Conservation (phyloP, 2,329 filamentous ascomycete genomes). For the Aspergillus neotritici region DNA sequence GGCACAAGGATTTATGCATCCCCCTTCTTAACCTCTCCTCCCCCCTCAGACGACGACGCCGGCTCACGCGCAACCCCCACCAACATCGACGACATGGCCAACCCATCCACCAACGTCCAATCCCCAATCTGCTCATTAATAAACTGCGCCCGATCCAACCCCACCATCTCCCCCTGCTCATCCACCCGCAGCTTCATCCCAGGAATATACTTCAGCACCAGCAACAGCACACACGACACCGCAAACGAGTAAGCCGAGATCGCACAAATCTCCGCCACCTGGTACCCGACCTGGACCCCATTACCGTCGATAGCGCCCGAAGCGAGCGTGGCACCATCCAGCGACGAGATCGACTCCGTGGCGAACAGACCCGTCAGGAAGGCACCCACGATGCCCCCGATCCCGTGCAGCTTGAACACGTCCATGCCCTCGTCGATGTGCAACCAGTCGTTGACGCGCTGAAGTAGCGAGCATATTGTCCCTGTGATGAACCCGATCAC, state of each 20-base stretch:
- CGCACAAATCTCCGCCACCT: constrained; percentile 52
- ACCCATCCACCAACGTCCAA: constrained; percentile 36
- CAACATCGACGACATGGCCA: constrained; percentile 8
- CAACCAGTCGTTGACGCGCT: constrained; percentile 51
- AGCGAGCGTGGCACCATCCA: constrained; percentile 46
- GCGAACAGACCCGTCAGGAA: constrained; percentile 57
- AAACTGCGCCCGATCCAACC: constrained; percentile 52
- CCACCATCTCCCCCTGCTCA: constrained; percentile 52
- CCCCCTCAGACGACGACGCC: constrained; percentile 8
- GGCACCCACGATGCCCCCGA: constrained; percentile 54
- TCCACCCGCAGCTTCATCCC: constrained; percentile 50
- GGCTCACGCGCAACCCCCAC: constrained; percentile 12
- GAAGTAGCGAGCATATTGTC: constrained; percentile 45
- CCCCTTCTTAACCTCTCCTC: constrained; percentile 4
- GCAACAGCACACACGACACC: constrained; percentile 48
- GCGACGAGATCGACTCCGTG: constrained; percentile 34
- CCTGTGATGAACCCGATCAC: constrained; percentile 54
- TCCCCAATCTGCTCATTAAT: constrained; percentile 54
- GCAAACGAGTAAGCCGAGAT: constrained; percentile 51
- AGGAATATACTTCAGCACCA: constrained; percentile 51
- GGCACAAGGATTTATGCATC: background rate
- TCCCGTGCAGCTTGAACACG: constrained; percentile 55
- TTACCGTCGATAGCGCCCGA: constrained; percentile 52
- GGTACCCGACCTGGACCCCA: constrained; percentile 51
- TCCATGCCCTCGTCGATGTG: constrained; percentile 55